Percentiles rank a stretch among this genome's conserved stretches.
phyloP scores from a whole-genome alignment of 2,329 filamentous ascomycete genomes.

The Ceratocystis ficicola region DNA sequence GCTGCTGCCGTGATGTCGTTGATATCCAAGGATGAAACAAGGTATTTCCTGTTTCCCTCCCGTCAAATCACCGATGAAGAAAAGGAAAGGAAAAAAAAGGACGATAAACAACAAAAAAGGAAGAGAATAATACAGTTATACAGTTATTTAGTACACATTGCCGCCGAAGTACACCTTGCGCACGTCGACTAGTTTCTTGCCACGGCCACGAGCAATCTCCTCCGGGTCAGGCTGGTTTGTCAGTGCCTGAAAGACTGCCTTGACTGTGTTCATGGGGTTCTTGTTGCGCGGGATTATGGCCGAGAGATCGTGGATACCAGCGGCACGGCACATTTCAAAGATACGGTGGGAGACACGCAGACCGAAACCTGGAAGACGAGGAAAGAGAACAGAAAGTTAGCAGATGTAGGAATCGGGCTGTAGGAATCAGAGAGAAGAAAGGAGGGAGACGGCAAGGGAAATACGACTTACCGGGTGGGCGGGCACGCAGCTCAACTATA shows the following conservation, averaged over 20 bases:
- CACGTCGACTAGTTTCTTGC: conserved; percentile 92
- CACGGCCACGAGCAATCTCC: conserved; percentile 74
- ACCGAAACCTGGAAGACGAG: conserved; percentile 61
- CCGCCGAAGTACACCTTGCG: conserved; percentile 95
- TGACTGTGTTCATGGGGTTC: conserved; percentile 97
- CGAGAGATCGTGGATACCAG: conserved; percentile 76
- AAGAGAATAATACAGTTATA: conserved; percentile 1
- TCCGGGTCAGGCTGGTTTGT: conserved; percentile 76
- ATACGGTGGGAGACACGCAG: conserved; percentile 83
- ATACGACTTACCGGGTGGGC: conserved; percentile 68
- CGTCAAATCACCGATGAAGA: neutral
- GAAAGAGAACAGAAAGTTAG: conserved; percentile 15
- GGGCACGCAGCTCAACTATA: conserved; percentile 65
- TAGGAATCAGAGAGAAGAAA: conserved; percentile 9
- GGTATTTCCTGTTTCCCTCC: neutral
- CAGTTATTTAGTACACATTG: conserved; percentile 42
- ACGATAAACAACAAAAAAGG: conserved; percentile 1
- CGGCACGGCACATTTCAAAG: conserved; percentile 83
- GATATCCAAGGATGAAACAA: conserved; percentile 14
- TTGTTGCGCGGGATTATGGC: conserved; percentile 72
- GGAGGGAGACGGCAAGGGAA: neutral
- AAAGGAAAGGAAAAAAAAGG: neutral
- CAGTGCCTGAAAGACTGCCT: conserved; percentile 75
- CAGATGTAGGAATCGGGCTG: neutral
- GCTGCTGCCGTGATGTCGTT: conserved; percentile 8